phyloP scores from a whole-genome alignment of 306 rosid genomes.

The Inga laurina region DNA sequence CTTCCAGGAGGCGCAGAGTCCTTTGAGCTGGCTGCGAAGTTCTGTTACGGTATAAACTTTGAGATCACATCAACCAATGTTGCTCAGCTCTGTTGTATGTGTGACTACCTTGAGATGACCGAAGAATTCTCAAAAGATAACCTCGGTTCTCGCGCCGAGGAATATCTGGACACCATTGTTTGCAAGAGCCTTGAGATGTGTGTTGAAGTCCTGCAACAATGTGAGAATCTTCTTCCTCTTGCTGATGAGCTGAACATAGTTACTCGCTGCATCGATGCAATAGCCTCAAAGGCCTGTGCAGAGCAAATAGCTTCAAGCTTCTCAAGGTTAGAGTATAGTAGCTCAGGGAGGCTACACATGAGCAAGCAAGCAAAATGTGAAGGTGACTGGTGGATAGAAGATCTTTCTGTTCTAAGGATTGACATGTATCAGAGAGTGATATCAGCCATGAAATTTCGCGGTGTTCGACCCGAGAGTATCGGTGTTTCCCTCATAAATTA shows the following conservation, averaged over 20 bases:
- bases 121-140: slow-evolving; percentile 94
- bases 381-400: slow-evolving; percentile 99
- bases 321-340: slow-evolving; percentile 95
- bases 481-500: slow-evolving; percentile 86
- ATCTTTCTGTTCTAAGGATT: slow-evolving; percentile 79
- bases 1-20: slow-evolving; percentile 94
- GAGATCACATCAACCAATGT: slow-evolving; percentile 88
- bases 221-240: slow-evolving; percentile 81
- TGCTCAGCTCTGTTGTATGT: slow-evolving; percentile 84
- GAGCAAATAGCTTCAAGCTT: slow-evolving; percentile 99
- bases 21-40: slow-evolving; percentile 92
- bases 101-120: slow-evolving; percentile 92
- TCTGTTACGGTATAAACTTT: slow-evolving; percentile 94
- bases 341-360: slow-evolving; percentile 96
- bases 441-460: slow-evolving; percentile 94
- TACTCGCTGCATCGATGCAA: slow-evolving; percentile 86
- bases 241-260: slow-evolving; percentile 84
- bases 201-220: slow-evolving; percentile 89
- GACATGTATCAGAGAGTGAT: slow-evolving; percentile 88
- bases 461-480: slow-evolving; percentile 93
- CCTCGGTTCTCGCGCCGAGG: slow-evolving; percentile 80
- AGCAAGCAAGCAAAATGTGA: slow-evolving; percentile 84
- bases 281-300: slow-evolving; percentile 93
- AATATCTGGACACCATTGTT: slow-evolving; percentile 74
- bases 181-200: slow-evolving; percentile 96